These are phyloP conservation scores for Kokia cookei DNA, from an alignment of 441 rosid genomes.

Conservation along the genomic window DNA sequence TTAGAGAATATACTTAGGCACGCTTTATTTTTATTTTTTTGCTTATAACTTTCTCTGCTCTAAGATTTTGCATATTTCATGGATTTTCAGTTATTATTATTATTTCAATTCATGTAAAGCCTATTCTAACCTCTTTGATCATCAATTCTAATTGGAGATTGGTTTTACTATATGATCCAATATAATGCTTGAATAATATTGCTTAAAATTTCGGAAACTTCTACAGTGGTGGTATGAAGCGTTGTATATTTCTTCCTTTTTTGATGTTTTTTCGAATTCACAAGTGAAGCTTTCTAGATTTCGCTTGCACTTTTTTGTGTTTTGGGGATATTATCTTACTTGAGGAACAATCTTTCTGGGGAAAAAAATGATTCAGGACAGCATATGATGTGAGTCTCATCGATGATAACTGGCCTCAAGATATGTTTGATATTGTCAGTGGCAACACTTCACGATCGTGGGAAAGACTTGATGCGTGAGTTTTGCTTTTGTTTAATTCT, in stretches of 20 bases:
- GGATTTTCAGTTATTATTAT: background rate
- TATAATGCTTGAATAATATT: background rate
- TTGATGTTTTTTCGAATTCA: background rate
- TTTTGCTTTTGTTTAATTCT: conserved; percentile 11
- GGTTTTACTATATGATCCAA: background rate
- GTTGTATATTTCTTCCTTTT: background rate
- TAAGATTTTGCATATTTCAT: background rate
- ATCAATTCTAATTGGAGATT: background rate
- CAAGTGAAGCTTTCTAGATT: background rate
- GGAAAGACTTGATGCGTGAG: conserved; percentile 97
- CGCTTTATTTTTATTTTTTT: background rate
- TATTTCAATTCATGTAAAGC: background rate
- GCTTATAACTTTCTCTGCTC: background rate
- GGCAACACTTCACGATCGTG: conserved; percentile 81
- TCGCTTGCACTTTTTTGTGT: background rate
- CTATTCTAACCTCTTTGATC: background rate
- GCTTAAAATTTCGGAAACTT: background rate
- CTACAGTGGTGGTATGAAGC: background rate
- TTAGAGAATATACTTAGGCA: background rate
- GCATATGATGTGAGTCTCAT: conserved; percentile 71
- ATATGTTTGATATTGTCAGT: conserved; percentile 48
- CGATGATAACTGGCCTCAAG: conserved; percentile 67
- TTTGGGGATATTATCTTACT: background rate
- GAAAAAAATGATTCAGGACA: conserved; percentile 37
- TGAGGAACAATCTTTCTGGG: background rate